Evolutionary conservation across 345 rosid species (phyloP), one percentile per base, ranked within the genome.

Genomic region (Hypericum androsaemum): DNA sequence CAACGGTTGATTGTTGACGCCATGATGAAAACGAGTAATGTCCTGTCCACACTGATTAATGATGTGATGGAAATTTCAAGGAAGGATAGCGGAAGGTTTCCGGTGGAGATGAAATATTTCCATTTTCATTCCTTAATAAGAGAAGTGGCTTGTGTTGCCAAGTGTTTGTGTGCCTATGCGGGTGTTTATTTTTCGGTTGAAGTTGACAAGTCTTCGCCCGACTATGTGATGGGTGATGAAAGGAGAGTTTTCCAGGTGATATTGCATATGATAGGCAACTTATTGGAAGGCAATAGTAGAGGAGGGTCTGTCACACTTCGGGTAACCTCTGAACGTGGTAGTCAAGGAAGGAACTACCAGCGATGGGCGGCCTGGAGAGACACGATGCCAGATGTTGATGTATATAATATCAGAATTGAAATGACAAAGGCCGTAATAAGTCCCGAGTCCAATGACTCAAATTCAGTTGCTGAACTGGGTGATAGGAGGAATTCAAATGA

Each of bases 221-320:
- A 85, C 66, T 63, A 62, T 57, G 83, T 92, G 6, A 60, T 80
- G 41, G 98, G 98, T 5, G 95, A 92, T 47, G 95, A 88, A 47
- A 76, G 73, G 66, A 83, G 98, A 59, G 74, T 85, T 45, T 77
- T 92, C 62, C 98, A 92, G 71, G 88, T 92, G 62, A 70, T 92
- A 55, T 59, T 92, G 74, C 96, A 92, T 56, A 81, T 92, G 94
- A 75, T 88, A 53, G 96, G 96, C 32, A 83, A 69, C 61, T 61
- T 92, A 45, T 64, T 92, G 62, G 80, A 75, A 17, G 63, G 71
- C 58, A 76, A 68, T 55, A 69, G 64, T 53, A 56, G 58, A 56
- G 75, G 74, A 16, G 84, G 94, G 53, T 61, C 67, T 38, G 70
- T 80, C 35, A 40, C 60, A 36, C 67, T 90, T 63, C 66, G 73